Percentiles rank a stretch among this genome's conserved stretches.
phyloP scores from a whole-genome alignment of 306 rosid genomes.

The Ochetophila trinervis region DNA sequence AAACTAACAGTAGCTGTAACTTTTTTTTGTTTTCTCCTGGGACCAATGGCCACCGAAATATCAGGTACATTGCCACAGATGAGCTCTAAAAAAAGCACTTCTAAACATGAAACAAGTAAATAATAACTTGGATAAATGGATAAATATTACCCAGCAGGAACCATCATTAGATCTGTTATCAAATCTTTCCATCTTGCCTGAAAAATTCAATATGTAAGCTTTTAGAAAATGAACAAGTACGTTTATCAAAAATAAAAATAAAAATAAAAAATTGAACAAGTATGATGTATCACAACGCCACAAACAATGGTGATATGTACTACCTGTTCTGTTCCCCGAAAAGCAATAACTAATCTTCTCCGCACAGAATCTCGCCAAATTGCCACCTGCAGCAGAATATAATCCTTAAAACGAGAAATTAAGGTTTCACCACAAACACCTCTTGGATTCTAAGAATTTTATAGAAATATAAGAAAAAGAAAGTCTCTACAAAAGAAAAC shows the following conservation, averaged over 20 bases:
- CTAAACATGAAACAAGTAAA: constrained; percentile 17
- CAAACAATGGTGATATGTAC: constrained; percentile 21
- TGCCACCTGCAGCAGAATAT: constrained; percentile 69
- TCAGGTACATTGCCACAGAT: not conserved
- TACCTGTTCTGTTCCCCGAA: constrained; percentile 98
- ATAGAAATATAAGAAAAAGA: constrained; percentile 13
- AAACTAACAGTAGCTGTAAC: not conserved
- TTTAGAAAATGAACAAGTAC: constrained; percentile 4
- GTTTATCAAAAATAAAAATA: too few relatives aligned
- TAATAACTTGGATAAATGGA: constrained; percentile 23
- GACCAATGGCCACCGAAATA: not conserved
- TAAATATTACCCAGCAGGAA: constrained; percentile 71
- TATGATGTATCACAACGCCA: constrained; percentile 11
- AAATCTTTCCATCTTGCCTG: constrained; percentile 94
- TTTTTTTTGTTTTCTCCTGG: too few relatives aligned
- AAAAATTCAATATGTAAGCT: constrained; percentile 25
- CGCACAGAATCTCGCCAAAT: constrained; percentile 83
- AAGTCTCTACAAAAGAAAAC: constrained; percentile 18
- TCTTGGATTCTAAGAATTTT: not conserved
- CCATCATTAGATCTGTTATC: constrained; percentile 78
- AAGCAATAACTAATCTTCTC: constrained; percentile 81
- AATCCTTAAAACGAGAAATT: constrained; percentile 13
- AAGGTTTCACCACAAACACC: constrained; percentile 9
- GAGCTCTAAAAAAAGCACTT: not conserved
- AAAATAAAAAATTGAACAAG: constrained; percentile 3